phyloP scores from a whole-genome alignment of 1,284 basidiomycete genomes.

The Cutaneotrichosporon cyanovorans region DNA sequence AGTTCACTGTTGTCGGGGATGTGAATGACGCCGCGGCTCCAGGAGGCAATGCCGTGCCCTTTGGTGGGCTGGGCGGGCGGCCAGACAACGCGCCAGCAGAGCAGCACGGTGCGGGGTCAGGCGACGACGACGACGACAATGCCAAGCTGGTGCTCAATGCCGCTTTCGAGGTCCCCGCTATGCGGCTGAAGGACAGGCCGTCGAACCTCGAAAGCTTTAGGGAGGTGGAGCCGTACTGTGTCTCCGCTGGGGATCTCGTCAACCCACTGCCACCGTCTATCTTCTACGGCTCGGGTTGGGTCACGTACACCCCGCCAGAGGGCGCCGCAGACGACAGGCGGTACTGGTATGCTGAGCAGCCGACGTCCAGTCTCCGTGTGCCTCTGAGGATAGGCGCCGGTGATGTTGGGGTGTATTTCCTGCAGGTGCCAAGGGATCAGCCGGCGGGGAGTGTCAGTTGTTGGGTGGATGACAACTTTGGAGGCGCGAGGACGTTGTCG shows the following conservation, averaged over 20 bases:
- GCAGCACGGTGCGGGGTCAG: constrained; percentile 13
- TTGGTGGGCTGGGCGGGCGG: constrained; percentile 44
- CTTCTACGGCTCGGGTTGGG: constrained; percentile 86
- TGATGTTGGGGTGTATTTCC: constrained; percentile 47
- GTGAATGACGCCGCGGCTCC: neutral
- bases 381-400: constrained; percentile 43
- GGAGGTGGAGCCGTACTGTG: constrained; percentile 82
- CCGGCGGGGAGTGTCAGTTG: constrained; percentile 43
- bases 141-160: constrained; percentile 15
- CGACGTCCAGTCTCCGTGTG: constrained; percentile 40
- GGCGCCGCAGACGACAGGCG: constrained; percentile 55
- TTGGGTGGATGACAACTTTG: constrained; percentile 48
- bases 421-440: constrained; percentile 39
- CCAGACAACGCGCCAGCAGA: constrained; percentile 36
- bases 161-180: constrained; percentile 57
- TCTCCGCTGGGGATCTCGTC: constrained; percentile 85
- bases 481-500: constrained; percentile 42
- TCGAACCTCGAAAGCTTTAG: constrained; percentile 57
- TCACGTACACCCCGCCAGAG: constrained; percentile 60
- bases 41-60: constrained; percentile 5
- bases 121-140: constrained; percentile 23
- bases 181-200: constrained; percentile 66
- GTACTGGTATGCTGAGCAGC: constrained; percentile 68
- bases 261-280: constrained; percentile 82
- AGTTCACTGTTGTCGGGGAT: constrained; percentile 5